Evolutionary conservation across 2,329 filamentous ascomycete species (phyloP), one percentile per base, ranked within the genome.

Genomic region (Knufia fluminis): DNA sequence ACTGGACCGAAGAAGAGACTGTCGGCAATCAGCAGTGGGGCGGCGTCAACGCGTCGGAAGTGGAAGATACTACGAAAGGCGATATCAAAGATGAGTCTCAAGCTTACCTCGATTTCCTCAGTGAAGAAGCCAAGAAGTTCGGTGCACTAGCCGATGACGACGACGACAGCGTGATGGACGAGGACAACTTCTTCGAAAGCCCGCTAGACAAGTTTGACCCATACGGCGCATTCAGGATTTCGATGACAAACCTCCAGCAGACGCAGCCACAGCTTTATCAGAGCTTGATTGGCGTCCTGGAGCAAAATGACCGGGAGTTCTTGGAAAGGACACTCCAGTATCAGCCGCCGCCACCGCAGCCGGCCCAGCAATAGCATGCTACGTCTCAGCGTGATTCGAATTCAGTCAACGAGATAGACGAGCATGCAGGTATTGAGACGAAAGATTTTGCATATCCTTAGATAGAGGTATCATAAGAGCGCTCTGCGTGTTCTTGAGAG

Each of bases 201-300:
- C 90, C 91, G 14, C 76, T 98, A 20, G 92, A 98, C 68, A 92
- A 92, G 71, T 77, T 98, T 54, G 92, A 98, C 69, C 90, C 91
- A 2, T 98, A 98, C 62, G 79, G 83, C 64, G 74, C 95, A 54
- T 96, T 98, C 77, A 85, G 88, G 65, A 75, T 78, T 54, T 83
- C 86, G 16, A 73, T 97, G 57, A 43, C 64, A 94, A 89, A 79
- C 67, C 79, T 97, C 64, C 88, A 96, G 78, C 82, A 85, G 70
- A 85, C 90, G 60, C 89, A 96, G 62, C 90, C 91, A 14, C 85
- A 90, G 58, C 83, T 95, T 58, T 98, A 97, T 65, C 74, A 82
- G 38, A 83, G 76, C 52, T 75, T 98, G 51, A 88, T 87, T 19
- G 80, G 83, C 58, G 85, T 87, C 53, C 78, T 97, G 35, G 82